Percentiles rank a stretch among this genome's conserved stretches.
Conservation (phyloP, 2,329 filamentous ascomycete species). For the Neofusicoccum laricinum region DNA sequence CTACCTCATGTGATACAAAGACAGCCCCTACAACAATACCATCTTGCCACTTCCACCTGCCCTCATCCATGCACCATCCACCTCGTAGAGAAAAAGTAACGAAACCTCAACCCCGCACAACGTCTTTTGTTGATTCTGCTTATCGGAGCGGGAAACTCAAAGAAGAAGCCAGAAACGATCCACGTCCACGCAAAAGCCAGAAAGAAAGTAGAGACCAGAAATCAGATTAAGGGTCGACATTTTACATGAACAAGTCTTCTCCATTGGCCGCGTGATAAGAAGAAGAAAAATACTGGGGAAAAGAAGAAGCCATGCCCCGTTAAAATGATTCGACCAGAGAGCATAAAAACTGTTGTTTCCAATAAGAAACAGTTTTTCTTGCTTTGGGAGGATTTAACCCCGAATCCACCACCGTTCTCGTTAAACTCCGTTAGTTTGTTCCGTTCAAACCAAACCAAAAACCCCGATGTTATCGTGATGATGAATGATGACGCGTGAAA, state of each 20-base stretch:
- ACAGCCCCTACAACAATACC: too few relatives aligned
- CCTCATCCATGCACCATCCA: too few relatives aligned
- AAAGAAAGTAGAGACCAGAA: neutral
- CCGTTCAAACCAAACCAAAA: slow-evolving; percentile 2
- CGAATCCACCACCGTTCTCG: neutral
- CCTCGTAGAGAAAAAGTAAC: too few relatives aligned
- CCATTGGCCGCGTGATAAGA: neutral
- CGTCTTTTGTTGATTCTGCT: too few relatives aligned
- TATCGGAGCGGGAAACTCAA: too few relatives aligned
- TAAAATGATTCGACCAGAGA: neutral
- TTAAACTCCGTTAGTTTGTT: slow-evolving; percentile 6
- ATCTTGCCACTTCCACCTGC: too few relatives aligned
- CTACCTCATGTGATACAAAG: too few relatives aligned
- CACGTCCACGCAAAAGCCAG: too few relatives aligned
- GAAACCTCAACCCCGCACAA: too few relatives aligned
- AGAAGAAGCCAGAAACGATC: too few relatives aligned
- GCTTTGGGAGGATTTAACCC: too few relatives aligned
- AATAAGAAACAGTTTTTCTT: too few relatives aligned
- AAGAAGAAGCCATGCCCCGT: neutral
- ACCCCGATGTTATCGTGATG: slow-evolving; percentile 1
- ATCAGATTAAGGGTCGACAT: neutral
- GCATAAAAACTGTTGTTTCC: neutral
- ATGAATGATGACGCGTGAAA: neutral
- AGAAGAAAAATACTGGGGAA: neutral
- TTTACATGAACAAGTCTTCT: neutral